Evolutionary conservation across 2,329 filamentous ascomycete genomes (phyloP), one percentile per base, ranked within the genome.

Genomic region (Verticillium tricorpus): DNA sequence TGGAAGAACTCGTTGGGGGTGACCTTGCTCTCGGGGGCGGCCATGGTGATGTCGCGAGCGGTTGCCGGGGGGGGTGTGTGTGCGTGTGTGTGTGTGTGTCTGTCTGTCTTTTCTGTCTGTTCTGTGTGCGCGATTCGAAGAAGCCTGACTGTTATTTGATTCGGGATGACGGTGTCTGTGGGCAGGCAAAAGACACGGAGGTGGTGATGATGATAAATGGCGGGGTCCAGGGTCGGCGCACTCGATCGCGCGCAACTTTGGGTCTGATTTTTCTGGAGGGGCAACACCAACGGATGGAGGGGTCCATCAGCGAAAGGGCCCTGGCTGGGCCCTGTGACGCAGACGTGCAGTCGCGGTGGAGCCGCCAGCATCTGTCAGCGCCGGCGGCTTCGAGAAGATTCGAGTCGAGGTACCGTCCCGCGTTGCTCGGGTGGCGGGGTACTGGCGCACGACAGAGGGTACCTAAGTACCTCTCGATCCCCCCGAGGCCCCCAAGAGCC

Each of bases 1-100:
- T 87, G 80, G 72, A 89, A 89, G 69, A 87, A 84, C 60, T 87
- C 81, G 64, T 78, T 73, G 28, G 78, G 72, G 37, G 74, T 76
- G 54, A 76, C 72, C 65, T 75, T 73, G 65, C 74, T 67, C 34
- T 75, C 75, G 58, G 77, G 69, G 59, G 72, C 69, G 62, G 80
- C 70, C 82, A 85, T 85, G 37, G 63, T 72, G 34, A 35, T 35
- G 34, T 35, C 34, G 34, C 34, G 34, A 35, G 34, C 34, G 34
- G 34, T 35, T 35, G 34, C n/a, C n/a, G n/a, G n/a, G n/a, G n/a
- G n/a, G n/a, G n/a, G n/a, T n/a, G n/a, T n/a, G n/a, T n/a, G n/a
- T n/a, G n/a, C n/a, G n/a, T n/a, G n/a, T n/a, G n/a, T n/a, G n/a
- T n/a, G n/a, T n/a, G n/a, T n/a, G n/a, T n/a, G n/a, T n/a, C n/a